Conservation (phyloP, 176 grass and related monocot genomes). For the Oryza meridionalis region DNA sequence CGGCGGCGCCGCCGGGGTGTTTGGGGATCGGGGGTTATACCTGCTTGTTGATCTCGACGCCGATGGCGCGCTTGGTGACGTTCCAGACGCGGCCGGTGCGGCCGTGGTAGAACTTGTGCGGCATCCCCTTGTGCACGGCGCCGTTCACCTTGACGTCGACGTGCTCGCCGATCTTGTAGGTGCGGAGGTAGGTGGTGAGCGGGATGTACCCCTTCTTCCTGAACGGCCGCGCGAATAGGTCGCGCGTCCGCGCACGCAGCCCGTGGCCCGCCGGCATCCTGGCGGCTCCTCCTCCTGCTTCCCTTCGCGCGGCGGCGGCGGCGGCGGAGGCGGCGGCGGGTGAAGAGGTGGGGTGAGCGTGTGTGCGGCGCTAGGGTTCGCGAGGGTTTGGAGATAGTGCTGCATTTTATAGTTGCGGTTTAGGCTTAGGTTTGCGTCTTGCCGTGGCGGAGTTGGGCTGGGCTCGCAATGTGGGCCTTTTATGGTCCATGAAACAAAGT, state of each 20-base stretch:
- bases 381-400: neutral
- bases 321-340: neutral
- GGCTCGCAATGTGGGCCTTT: neutral
- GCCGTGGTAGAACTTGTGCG: slow-evolving; percentile 92
- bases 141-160: slow-evolving; percentile 86
- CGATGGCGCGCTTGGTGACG: slow-evolving; percentile 84
- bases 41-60: slow-evolving; percentile 91
- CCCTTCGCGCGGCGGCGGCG: slow-evolving; percentile 28
- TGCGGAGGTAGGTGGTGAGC: slow-evolving; percentile 83
- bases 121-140: slow-evolving; percentile 87
- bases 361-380: slow-evolving; percentile 43
- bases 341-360: neutral
- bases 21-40: slow-evolving; percentile 12
- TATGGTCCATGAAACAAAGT: neutral
- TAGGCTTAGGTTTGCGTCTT: neutral
- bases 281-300: slow-evolving; percentile 10
- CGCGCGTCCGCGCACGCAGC: slow-evolving; percentile 64
- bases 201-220: slow-evolving; percentile 86
- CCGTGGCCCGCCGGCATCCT: slow-evolving; percentile 83
- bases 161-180: slow-evolving; percentile 73
- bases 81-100: slow-evolving; percentile 81
- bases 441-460: neutral
- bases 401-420: neutral
- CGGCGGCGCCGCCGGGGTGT: neutral
- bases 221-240: slow-evolving; percentile 67